phyloP scores from a whole-genome alignment of 1,284 basidiomycete genomes.

The Tilletiaria anomala region DNA sequence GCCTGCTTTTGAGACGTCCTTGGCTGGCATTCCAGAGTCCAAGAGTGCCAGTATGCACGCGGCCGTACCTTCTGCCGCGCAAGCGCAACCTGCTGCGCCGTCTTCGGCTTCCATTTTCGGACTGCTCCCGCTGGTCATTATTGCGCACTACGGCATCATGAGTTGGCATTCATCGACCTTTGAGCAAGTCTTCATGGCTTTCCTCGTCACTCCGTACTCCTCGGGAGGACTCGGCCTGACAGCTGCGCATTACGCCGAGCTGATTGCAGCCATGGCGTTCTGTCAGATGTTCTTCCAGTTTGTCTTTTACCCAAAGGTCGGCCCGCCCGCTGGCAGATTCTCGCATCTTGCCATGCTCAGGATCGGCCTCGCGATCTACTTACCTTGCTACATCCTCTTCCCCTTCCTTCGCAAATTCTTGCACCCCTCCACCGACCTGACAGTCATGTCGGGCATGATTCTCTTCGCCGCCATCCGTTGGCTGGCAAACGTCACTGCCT shows the following conservation, averaged over 20 bases:
- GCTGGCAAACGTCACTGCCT: conserved; percentile 40
- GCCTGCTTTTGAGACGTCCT: conserved; percentile 18
- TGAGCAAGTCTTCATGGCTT: conserved; percentile 40
- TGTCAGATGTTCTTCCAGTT: conserved; percentile 26
- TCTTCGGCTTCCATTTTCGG: conserved; percentile 12
- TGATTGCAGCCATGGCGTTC: conserved; percentile 30
- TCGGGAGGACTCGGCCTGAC: conserved; percentile 36
- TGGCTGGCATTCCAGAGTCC: conserved; percentile 27
- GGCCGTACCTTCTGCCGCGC: neutral
- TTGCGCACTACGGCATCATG: conserved; percentile 35
- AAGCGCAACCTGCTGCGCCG: neutral
- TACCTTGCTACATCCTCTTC: conserved; percentile 26
- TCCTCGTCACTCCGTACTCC: conserved; percentile 33
- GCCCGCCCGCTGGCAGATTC: conserved; percentile 20
- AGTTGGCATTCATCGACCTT: conserved; percentile 38
- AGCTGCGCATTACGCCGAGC: conserved; percentile 36
- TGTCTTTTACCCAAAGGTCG: conserved; percentile 61
- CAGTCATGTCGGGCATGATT: conserved; percentile 43
- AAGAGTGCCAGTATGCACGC: neutral
- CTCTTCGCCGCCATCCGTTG: conserved; percentile 38
- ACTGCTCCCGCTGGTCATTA: conserved; percentile 29
- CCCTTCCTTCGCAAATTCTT: conserved; percentile 43
- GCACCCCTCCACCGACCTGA: conserved; percentile 37
- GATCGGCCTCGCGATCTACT: conserved; percentile 17
- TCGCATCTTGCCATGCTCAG: conserved; percentile 37